Evolutionary conservation across 192 early-diverging fungal genomes (phyloP).

Genomic region (Coemansia sp.): DNA sequence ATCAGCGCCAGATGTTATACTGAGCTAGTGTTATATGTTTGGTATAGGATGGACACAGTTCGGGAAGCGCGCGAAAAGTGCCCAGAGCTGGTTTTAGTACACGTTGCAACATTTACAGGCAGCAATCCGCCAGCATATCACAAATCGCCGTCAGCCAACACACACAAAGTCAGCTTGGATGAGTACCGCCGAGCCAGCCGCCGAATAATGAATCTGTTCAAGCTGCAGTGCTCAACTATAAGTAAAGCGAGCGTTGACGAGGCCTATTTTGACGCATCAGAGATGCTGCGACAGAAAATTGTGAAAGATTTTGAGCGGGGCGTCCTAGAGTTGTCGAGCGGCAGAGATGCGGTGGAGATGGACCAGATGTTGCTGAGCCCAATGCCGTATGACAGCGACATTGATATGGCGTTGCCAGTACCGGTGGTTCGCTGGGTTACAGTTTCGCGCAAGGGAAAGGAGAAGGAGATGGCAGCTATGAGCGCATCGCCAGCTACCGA

Average conservation of each 20-base stretch:
- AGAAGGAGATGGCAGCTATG: constrained; percentile 27
- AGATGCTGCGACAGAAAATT: constrained; percentile 58
- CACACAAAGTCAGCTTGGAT: constrained; percentile 90
- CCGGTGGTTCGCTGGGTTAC: constrained; percentile 35
- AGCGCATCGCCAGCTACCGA: constrained; percentile 21
- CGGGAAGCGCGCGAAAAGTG: constrained; percentile 46
- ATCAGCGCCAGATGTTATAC: background rate
- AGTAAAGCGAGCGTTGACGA: constrained; percentile 84
- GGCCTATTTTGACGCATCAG: constrained; percentile 83
- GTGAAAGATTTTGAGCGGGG: constrained; percentile 35
- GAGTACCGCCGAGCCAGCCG: constrained; percentile 73
- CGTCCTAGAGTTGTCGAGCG: constrained; percentile 13
- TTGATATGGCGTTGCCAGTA: constrained; percentile 4
- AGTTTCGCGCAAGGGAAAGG: constrained; percentile 48
- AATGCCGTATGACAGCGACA: background rate
- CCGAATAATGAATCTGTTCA: constrained; percentile 72
- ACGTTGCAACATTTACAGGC: constrained; percentile 77
- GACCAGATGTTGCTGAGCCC: background rate
- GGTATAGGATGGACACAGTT: constrained; percentile 36
- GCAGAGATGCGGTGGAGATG: constrained; percentile 1
- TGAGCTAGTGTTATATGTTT: background rate
- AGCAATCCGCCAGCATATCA: constrained; percentile 72
- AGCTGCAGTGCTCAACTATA: constrained; percentile 57
- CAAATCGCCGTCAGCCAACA: constrained; percentile 59
- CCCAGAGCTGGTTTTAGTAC: constrained; percentile 71